Base-by-base conservation (phyloP, 2,329 filamentous ascomycete species). In the Beauveria australis region DNA sequence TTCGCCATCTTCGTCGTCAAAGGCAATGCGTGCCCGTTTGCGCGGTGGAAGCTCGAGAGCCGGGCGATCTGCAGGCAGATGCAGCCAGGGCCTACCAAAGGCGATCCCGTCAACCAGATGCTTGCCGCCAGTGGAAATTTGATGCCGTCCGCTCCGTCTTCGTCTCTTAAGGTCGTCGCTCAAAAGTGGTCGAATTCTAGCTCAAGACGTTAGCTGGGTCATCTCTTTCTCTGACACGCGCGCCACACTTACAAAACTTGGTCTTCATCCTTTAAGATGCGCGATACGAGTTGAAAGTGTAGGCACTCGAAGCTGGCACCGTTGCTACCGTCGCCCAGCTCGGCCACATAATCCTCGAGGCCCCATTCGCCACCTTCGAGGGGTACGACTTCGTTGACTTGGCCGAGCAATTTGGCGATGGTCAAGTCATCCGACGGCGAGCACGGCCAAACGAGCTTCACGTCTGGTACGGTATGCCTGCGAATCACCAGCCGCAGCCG, bases 321-420 rank as follows among this genome's bases (percentile, higher is more conserved):
- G 43, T 76, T 74, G 47, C 24, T 53, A 30, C 69, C 67, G 60
- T 81, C 79, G 22, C 73, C 73, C 3, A 96, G 80, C 73, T 95
- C 89, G 33, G 96, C 90, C 9, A 83, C 83, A 72, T 97, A 97
- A 71, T 97, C 91, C 68, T 97, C 92, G 3, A 96, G 75, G 0
- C 91, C 91, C 91, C 91, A 96, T 62, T 91, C 80, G 46, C 81
- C 80, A 61, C 87, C 86, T 75, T 96, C 92, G 0, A 97, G 83
- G 0, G 92, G 92, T 2, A 97, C 78, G 18, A 89, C 81, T 48
- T 89, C 84, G 73, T 95, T 92, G 66, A 97, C 79, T 63, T 91
- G 83, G 64, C 89, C 85, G 43, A 97, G 79, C 2, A 97, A 82
- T 66, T 88, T 85, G 33, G 89, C 82, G 63, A 96, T 80, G 2